phyloP scores from a whole-genome alignment of 192 early-diverging fungal species.

The Piromyces finnis region DNA sequence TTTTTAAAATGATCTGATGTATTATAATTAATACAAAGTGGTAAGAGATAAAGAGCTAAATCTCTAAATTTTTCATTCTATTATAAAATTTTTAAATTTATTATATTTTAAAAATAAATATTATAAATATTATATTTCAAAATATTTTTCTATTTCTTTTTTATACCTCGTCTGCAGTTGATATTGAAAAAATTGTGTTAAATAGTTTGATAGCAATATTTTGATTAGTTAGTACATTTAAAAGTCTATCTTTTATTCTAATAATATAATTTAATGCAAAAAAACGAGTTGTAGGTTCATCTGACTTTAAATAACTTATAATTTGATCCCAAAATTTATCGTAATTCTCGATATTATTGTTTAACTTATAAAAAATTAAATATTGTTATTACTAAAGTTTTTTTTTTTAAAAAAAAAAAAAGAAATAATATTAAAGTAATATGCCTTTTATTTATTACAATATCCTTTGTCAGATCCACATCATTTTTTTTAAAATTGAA shows the following conservation, averaged over 20 bases:
- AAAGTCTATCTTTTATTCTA: background rate
- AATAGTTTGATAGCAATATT: background rate
- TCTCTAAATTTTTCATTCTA: background rate
- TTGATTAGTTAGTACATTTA: background rate
- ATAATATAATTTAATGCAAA: background rate
- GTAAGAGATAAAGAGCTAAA: background rate
- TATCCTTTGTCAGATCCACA: background rate
- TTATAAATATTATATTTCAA: too few species aligned
- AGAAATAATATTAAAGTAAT: too few species aligned
- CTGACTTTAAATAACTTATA: background rate
- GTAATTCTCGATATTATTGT: background rate
- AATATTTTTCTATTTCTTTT: background rate
- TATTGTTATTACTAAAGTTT: too few species aligned
- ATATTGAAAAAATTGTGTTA: background rate
- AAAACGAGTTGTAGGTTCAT: background rate
- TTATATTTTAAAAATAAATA: too few species aligned
- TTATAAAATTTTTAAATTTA: too few species aligned
- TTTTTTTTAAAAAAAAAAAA: too few species aligned
- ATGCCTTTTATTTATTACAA: background rate
- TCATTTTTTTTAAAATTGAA: background rate
- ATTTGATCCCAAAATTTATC: background rate
- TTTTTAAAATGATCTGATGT: background rate
- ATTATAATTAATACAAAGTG: background rate
- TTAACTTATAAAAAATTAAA: background rate
- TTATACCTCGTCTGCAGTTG: background rate